phyloP scores from a whole-genome alignment of 495 filamentous ascomycete species.

The Neurospora africana region DNA sequence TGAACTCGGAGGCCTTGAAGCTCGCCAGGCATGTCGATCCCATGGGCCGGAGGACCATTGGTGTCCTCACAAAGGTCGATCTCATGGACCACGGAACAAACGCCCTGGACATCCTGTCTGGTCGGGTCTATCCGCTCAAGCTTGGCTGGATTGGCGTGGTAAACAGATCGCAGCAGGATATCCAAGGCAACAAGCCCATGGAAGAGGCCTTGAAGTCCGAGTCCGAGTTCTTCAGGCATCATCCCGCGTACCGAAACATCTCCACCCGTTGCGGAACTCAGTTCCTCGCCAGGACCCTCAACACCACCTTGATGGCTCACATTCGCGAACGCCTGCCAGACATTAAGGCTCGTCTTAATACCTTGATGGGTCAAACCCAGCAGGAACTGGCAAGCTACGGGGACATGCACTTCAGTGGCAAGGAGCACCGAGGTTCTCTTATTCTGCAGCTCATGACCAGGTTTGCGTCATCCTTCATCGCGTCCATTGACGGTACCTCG shows the following conservation, averaged over 20 bases:
- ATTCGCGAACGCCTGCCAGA: slow-evolving; percentile 93
- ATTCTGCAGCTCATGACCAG: slow-evolving; percentile 97
- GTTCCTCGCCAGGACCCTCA: slow-evolving; percentile 89
- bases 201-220: slow-evolving; percentile 83
- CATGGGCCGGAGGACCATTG: slow-evolving; percentile 88
- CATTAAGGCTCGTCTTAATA: slow-evolving; percentile 96
- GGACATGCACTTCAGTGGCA: slow-evolving; percentile 94
- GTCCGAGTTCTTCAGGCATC: slow-evolving; percentile 89
- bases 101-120: slow-evolving; percentile 90
- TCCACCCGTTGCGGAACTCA: slow-evolving; percentile 89
- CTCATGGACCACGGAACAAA: slow-evolving; percentile 99
- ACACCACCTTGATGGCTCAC: slow-evolving; percentile 88
- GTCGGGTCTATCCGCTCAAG: slow-evolving; percentile 92
- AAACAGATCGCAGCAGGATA: slow-evolving; percentile 97
- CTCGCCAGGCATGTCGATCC: slow-evolving; percentile 95
- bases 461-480: slow-evolving; percentile 95
- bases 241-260: slow-evolving; percentile 96
- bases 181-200: slow-evolving; percentile 86
- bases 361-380: slow-evolving; percentile 97
- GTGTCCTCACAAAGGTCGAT: slow-evolving; percentile 94
- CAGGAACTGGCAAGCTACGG: slow-evolving; percentile 98
- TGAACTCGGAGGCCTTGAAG: slow-evolving; percentile 97
- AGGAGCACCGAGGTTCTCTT: slow-evolving; percentile 88
- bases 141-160: slow-evolving; percentile 97
- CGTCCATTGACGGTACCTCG: slow-evolving; percentile 95